A percentile compares a stretch with the other conserved stretches of the same genome.
phyloP scores from a whole-genome alignment of 2,329 filamentous ascomycete genomes.

The Colletotrichum paranaense region DNA sequence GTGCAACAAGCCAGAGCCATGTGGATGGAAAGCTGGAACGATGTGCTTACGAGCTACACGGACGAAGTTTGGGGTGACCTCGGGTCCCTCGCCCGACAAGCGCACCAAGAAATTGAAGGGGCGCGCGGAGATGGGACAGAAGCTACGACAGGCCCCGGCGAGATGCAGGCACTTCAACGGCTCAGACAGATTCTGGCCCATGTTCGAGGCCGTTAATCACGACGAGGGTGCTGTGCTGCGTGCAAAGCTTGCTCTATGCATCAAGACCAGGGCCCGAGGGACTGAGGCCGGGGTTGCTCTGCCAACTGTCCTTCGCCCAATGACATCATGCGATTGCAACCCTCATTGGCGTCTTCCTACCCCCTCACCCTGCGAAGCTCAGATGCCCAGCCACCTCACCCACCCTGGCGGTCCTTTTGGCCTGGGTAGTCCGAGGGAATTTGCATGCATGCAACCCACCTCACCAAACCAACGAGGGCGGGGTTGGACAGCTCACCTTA shows the following conservation, averaged over 20 bases:
- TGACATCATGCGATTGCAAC: slow-evolving; percentile 28
- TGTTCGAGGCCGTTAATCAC: slow-evolving; percentile 42
- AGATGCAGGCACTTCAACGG: slow-evolving; percentile 47
- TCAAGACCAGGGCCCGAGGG: background rate
- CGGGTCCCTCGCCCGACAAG: slow-evolving; percentile 64
- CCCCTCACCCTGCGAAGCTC: background rate
- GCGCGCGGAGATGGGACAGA: slow-evolving; percentile 18
- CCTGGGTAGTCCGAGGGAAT: background rate
- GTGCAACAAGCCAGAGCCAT: slow-evolving; percentile 50
- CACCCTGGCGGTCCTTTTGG: background rate
- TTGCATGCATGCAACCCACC: slow-evolving; percentile 24
- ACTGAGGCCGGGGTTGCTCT: slow-evolving; percentile 22
- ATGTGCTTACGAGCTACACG: slow-evolving; percentile 66
- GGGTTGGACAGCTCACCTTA: slow-evolving; percentile 9
- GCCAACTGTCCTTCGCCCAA: slow-evolving; percentile 29
- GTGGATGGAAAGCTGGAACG: slow-evolving; percentile 68
- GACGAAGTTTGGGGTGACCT: slow-evolving; percentile 79
- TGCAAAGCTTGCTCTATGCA: background rate
- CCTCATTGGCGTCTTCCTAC: background rate
- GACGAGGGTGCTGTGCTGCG: background rate
- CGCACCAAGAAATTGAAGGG: slow-evolving; percentile 64
- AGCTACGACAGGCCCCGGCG: background rate
- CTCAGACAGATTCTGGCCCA: slow-evolving; percentile 52
- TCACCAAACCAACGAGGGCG: slow-evolving; percentile 8
- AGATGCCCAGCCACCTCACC: slow-evolving; percentile 33